These are phyloP conservation scores for Parathielavia appendiculata DNA, from an alignment of 495 filamentous ascomycete species.

Conservation along the genomic window DNA sequence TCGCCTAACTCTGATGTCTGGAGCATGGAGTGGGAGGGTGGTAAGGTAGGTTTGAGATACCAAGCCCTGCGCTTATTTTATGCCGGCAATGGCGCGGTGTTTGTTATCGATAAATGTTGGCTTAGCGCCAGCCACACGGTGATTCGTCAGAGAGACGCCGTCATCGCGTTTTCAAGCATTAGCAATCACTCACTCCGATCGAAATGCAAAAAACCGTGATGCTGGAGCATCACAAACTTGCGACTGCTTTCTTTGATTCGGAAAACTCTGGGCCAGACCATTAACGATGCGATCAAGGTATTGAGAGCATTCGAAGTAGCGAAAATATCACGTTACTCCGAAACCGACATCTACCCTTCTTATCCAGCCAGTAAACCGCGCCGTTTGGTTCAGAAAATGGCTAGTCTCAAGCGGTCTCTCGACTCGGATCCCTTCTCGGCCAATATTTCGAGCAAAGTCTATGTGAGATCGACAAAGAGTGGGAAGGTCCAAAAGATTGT, in stretches of 20 bases:
- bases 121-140: conserved; percentile 16
- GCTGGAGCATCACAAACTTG: neutral
- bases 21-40: too few relatives aligned
- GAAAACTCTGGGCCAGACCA: too few relatives aligned
- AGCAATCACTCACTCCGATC: conserved; percentile 11
- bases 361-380: too few relatives aligned
- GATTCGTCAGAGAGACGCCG: conserved; percentile 23
- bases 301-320: too few relatives aligned
- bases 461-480: conserved; percentile 83
- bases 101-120: conserved; percentile 18
- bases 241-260: neutral
- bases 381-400: conserved; percentile 50
- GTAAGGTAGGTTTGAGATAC: neutral
- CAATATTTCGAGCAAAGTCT: conserved; percentile 87
- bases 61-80: neutral
- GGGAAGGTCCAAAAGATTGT: conserved; percentile 99
- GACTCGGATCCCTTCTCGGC: conserved; percentile 62
- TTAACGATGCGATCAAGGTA: too few relatives aligned
- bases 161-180: neutral
- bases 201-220: conserved; percentile 7
- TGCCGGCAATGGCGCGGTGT: neutral
- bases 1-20: too few relatives aligned
- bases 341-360: too few relatives aligned
- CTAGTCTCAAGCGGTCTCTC: conserved; percentile 75
- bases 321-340: too few relatives aligned